phyloP scores from a whole-genome alignment of 495 filamentous ascomycete species.

The Aspergillus coremiiformis region DNA sequence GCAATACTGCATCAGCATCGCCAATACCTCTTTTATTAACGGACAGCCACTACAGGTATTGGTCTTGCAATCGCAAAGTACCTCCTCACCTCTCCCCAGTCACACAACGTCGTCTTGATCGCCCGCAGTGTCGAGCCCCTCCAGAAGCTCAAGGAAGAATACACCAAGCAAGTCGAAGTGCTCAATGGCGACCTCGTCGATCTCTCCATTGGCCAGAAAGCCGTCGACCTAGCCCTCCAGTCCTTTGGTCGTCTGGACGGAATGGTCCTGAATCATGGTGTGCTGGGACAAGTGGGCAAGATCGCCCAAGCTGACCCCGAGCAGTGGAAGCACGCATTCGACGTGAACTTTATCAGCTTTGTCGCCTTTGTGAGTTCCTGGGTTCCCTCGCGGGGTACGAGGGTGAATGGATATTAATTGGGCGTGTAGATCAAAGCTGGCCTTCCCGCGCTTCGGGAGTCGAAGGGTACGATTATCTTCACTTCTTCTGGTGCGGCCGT shows the following conservation, averaged over 20 bases:
- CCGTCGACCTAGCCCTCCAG: constrained; percentile 54
- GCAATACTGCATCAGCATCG: neutral
- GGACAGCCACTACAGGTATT: constrained; percentile 50
- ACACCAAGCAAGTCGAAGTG: constrained; percentile 59
- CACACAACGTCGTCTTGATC: constrained; percentile 67
- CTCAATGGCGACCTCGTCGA: constrained; percentile 72
- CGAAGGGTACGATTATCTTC: constrained; percentile 64
- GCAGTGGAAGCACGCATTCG: constrained; percentile 70
- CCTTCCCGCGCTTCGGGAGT: constrained; percentile 61
- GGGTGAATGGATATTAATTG: neutral
- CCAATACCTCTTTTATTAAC: neutral
- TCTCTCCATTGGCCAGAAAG: constrained; percentile 50
- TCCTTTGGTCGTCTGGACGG: constrained; percentile 70
- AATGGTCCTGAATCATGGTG: constrained; percentile 81
- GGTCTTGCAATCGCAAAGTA: constrained; percentile 70
- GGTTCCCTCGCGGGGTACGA: neutral
- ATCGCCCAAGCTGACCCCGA: constrained; percentile 55
- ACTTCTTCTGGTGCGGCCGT: constrained; percentile 69
- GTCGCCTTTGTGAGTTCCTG: constrained; percentile 60
- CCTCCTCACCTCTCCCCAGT: constrained; percentile 52
- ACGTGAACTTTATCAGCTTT: constrained; percentile 77
- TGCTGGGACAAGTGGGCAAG: constrained; percentile 67
- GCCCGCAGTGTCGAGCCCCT: constrained; percentile 64
- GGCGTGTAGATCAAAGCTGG: constrained; percentile 58
- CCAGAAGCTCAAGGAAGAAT: constrained; percentile 55